Evolutionary conservation across 2,329 filamentous ascomycete genomes (phyloP).

Genomic region (Mycosphaerella sp.): DNA sequence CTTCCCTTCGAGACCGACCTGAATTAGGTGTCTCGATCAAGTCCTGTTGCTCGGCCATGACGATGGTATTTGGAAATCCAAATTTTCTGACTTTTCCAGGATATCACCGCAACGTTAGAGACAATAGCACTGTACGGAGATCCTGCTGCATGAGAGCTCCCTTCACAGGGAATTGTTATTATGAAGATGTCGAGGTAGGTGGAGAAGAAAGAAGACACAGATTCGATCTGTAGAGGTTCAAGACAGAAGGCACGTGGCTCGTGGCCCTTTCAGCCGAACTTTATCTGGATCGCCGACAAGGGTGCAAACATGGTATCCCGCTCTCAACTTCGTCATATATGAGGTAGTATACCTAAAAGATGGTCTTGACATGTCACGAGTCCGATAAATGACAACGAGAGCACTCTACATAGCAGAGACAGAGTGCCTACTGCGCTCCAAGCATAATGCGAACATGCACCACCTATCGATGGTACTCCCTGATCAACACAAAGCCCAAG

Average conservation of each 20-base stretch:
- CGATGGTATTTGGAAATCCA: not conserved
- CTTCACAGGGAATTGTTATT: not conserved
- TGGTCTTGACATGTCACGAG: too few relatives aligned
- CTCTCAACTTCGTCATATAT: too few relatives aligned
- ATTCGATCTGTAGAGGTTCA: not conserved
- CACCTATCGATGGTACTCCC: too few relatives aligned
- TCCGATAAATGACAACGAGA: too few relatives aligned
- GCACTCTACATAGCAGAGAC: too few relatives aligned
- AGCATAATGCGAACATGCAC: too few relatives aligned
- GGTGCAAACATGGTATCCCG: not conserved
- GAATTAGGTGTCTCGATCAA: constrained; percentile 19
- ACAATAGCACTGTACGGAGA: not conserved
- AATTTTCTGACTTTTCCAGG: not conserved
- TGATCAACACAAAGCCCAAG: too few relatives aligned
- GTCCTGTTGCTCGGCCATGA: constrained; percentile 16
- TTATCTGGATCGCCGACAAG: not conserved
- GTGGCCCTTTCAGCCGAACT: not conserved
- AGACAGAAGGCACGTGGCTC: not conserved
- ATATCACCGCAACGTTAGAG: not conserved
- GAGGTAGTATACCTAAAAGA: too few relatives aligned
- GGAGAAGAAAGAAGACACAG: not conserved
- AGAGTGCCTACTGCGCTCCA: too few relatives aligned
- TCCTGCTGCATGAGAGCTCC: not conserved
- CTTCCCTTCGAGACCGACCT: constrained; percentile 25
- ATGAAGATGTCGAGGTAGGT: not conserved